These are phyloP conservation scores for Lentinula boryana DNA, from an alignment of 768 basidiomycete species.

Conservation along the genomic window DNA sequence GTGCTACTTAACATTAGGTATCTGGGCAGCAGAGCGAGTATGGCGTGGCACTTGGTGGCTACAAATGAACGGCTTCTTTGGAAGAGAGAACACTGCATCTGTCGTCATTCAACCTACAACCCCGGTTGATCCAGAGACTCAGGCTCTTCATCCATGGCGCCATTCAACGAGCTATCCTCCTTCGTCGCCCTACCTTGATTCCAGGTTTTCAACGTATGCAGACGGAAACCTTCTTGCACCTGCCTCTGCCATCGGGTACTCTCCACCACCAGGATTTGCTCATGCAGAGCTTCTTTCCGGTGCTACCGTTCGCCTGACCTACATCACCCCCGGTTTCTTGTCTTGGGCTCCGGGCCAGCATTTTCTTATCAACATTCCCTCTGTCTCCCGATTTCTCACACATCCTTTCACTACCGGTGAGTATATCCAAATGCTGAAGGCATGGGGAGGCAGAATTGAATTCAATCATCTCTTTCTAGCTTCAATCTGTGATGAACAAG, in stretches of 20 bases:
- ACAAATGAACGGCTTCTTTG: conserved; percentile 51
- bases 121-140: neutral
- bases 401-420: conserved; percentile 60
- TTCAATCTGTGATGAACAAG: conserved; percentile 47
- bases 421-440: neutral
- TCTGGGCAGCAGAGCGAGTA: conserved; percentile 61
- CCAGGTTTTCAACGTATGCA: neutral
- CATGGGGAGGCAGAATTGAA: neutral
- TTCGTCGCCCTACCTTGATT: conserved; percentile 10
- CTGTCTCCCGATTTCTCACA: conserved; percentile 50
- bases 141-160: conserved; percentile 10
- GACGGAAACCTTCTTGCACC: conserved; percentile 3
- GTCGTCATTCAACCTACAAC: conserved; percentile 8
- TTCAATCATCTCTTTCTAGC: conserved; percentile 25
- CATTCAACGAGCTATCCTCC: conserved; percentile 13
- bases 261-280: conserved; percentile 62
- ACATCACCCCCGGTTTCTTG: conserved; percentile 49
- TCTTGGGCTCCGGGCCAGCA: conserved; percentile 79
- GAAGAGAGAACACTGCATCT: conserved; percentile 3
- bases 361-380: conserved; percentile 62
- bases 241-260: conserved; percentile 19
- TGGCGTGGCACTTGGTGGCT: conserved; percentile 53
- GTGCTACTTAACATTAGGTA: conserved; percentile 54
- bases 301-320: conserved; percentile 60
- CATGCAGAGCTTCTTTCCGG: conserved; percentile 68